Conservation (phyloP, 208 protist species). For the Porcisia hertigi region DNA sequence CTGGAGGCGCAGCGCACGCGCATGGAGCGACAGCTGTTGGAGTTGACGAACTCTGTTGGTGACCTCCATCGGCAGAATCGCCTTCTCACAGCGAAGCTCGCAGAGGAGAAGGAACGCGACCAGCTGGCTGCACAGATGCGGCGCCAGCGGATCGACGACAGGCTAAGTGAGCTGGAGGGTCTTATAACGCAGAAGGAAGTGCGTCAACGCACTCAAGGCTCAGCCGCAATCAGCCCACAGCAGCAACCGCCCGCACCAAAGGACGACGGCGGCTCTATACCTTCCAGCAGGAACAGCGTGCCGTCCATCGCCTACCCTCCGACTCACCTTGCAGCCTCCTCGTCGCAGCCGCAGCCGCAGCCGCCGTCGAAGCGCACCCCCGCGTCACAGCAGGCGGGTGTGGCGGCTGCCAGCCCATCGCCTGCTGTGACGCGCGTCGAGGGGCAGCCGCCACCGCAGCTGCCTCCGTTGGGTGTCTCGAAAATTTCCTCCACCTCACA, state of each 20-base stretch:
- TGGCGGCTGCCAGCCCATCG: background rate
- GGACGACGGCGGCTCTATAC: background rate
- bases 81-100: conserved; percentile 78
- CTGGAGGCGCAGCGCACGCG: conserved; percentile 62
- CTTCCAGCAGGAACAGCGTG: background rate
- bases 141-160: conserved; percentile 41
- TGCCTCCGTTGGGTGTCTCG: conserved; percentile 13
- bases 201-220: background rate
- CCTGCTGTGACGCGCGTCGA: background rate
- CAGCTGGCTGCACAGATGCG: conserved; percentile 71
- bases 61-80: conserved; percentile 81
- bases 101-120: conserved; percentile 70
- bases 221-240: background rate
- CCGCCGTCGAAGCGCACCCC: no score
- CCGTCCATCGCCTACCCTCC: background rate
- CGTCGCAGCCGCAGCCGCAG: conserved; percentile 5
- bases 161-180: conserved; percentile 28
- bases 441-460: conserved; percentile 7
- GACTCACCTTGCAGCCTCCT: background rate
- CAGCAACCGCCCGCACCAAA: background rate
- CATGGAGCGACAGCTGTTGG: conserved; percentile 69
- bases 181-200: conserved; percentile 29
- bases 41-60: conserved; percentile 51
- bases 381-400: background rate
- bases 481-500: background rate